Percentiles rank a stretch among this genome's conserved stretches.
phyloP scores from a whole-genome alignment of 495 filamentous ascomycete species.

The Thermothielavioides terrestris region DNA sequence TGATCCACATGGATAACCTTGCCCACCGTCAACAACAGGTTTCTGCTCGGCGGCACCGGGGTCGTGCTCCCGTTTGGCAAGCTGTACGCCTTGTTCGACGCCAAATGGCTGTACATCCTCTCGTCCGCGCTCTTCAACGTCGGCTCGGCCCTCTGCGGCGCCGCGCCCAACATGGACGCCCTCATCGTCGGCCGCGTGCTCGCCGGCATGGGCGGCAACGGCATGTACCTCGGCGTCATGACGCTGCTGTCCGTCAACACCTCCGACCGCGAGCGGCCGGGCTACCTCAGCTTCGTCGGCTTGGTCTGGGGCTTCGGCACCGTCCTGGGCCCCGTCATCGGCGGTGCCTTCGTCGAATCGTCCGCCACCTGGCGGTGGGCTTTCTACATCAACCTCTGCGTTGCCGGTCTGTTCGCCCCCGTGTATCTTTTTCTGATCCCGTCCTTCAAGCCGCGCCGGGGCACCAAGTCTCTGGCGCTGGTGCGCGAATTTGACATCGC shows the following conservation, averaged over 20 bases:
- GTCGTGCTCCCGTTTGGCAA: slow-evolving; percentile 35
- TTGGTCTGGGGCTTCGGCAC: slow-evolving; percentile 45
- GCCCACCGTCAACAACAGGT: no score
- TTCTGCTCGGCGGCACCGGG: slow-evolving; percentile 34
- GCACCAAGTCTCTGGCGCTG: slow-evolving; percentile 22
- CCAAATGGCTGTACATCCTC: slow-evolving; percentile 47
- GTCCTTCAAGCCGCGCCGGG: slow-evolving; percentile 34
- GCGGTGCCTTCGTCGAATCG: slow-evolving; percentile 50
- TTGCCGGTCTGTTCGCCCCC: slow-evolving; percentile 47
- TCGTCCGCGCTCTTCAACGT: slow-evolving; percentile 42
- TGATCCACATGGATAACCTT: no score
- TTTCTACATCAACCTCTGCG: slow-evolving; percentile 62
- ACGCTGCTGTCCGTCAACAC: slow-evolving; percentile 38
- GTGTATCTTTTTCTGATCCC: slow-evolving; percentile 51
- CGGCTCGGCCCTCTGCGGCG: slow-evolving; percentile 44
- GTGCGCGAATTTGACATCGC: slow-evolving; percentile 35
- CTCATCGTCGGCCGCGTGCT: slow-evolving; percentile 45
- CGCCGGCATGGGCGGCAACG: slow-evolving; percentile 37
- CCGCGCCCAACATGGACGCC: slow-evolving; percentile 17
- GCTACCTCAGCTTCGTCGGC: slow-evolving; percentile 39
- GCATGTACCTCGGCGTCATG: slow-evolving; percentile 43
- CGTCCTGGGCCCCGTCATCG: slow-evolving; percentile 52
- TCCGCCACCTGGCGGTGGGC: slow-evolving; percentile 51
- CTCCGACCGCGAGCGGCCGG: slow-evolving; percentile 34
- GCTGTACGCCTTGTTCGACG: slow-evolving; percentile 44